Evolutionary conservation across 306 rosid genomes (phyloP).

Genomic region (Cucurbita argyrosperma): DNA sequence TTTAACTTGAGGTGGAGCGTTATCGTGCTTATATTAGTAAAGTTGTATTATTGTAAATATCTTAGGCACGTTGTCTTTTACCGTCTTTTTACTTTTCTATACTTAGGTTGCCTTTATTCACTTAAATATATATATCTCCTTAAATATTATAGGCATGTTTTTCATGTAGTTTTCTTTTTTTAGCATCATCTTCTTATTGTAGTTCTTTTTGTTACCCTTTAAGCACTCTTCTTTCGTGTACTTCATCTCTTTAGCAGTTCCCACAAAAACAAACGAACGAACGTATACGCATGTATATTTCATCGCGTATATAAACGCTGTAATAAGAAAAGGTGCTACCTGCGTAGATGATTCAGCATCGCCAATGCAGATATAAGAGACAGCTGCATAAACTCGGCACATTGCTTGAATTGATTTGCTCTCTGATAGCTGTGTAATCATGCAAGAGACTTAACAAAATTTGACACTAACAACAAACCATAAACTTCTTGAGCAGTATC

Average conservation of each 20-base stretch:
- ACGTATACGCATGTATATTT: not conserved
- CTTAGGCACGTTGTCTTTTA: no score
- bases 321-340: slow-evolving; percentile 26
- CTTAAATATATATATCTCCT: no score
- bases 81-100: no score
- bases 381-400: slow-evolving; percentile 90
- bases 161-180: no score
- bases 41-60: no score
- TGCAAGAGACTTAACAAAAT: not conserved
- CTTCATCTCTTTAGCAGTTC: not conserved
- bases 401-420: slow-evolving; percentile 90
- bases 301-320: not conserved
- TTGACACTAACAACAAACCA: slow-evolving; percentile 4
- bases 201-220: not conserved
- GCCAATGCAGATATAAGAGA: slow-evolving; percentile 86
- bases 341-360: slow-evolving; percentile 88
- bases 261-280: not conserved
- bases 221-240: not conserved
- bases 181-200: not conserved
- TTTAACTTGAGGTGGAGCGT: no score
- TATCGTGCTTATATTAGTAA: no score
- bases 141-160: not conserved
- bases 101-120: no score
- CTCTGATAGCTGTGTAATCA: slow-evolving; percentile 53
- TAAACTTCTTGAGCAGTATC: slow-evolving; percentile 3